Conservation (phyloP, 2,329 filamentous ascomycete genomes). For the Microdochium trichocladiopsis region DNA sequence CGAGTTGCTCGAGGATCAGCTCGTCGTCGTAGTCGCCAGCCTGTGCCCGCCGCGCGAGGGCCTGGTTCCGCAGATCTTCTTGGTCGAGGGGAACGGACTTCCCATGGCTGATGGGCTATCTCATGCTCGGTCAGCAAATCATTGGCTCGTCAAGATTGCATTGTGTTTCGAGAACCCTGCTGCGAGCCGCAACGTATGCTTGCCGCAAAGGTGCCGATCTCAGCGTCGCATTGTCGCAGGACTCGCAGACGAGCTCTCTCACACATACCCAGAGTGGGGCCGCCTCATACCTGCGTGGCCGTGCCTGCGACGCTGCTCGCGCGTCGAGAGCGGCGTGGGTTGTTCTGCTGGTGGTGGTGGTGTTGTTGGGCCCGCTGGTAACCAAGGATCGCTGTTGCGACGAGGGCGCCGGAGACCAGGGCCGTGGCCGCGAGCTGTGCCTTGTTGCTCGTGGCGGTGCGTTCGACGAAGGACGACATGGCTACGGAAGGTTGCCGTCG, state of each 20-base stretch:
- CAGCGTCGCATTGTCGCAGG: not conserved
- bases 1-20: constrained; percentile 88
- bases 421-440: constrained; percentile 66
- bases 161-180: not conserved
- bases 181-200: not conserved
- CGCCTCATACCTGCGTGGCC: not conserved
- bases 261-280: constrained; percentile 11
- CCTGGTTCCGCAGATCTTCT: constrained; percentile 54
- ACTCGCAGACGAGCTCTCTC: not conserved
- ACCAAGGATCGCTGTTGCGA: constrained; percentile 52
- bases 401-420: constrained; percentile 53
- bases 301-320: constrained; percentile 22
- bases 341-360: constrained; percentile 48
- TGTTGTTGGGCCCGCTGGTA: constrained; percentile 53
- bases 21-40: constrained; percentile 64
- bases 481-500: constrained; percentile 18
- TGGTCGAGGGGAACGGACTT: constrained; percentile 33
- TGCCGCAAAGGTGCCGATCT: constrained; percentile 51
- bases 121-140: not conserved
- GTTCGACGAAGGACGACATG: constrained; percentile 37
- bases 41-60: constrained; percentile 52
- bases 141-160: not conserved
- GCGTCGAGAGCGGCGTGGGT: constrained; percentile 44
- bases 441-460: constrained; percentile 35
- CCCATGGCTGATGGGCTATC: constrained; percentile 6